Conservation (phyloP, 352 stramenopile species). For the Thalassiosira mediterranea region DNA sequence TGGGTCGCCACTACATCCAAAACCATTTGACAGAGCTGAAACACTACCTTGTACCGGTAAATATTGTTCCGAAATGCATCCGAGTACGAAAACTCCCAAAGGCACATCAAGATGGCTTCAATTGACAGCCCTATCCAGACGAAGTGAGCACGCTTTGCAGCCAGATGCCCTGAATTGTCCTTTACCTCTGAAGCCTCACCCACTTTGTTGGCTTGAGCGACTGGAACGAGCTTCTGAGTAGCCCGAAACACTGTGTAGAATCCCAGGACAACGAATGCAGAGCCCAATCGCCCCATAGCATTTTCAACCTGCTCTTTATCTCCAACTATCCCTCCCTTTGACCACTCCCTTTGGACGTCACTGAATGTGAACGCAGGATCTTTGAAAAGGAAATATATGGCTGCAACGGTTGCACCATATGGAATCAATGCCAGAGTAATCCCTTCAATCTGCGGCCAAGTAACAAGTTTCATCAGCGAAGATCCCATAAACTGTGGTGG, state of each 20-base stretch:
- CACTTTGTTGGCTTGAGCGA: constrained; percentile 48
- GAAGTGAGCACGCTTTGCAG: constrained; percentile 92
- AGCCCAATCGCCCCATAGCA: constrained; percentile 53
- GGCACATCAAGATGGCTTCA: constrained; percentile 88
- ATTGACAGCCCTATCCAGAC: constrained; percentile 87
- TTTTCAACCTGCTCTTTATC: constrained; percentile 50
- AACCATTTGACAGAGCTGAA: constrained; percentile 49
- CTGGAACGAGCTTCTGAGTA: constrained; percentile 84
- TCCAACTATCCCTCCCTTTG: constrained; percentile 22
- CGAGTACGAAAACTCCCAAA: constrained; percentile 98
- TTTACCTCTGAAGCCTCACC: constrained; percentile 81
- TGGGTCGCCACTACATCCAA: constrained; percentile 43
- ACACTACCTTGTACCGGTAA: constrained; percentile 77
- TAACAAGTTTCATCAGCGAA: constrained; percentile 90
- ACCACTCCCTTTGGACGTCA: constrained; percentile 52
- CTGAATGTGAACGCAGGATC: constrained; percentile 38
- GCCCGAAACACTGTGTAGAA: constrained; percentile 45
- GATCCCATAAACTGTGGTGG: constrained; percentile 92
- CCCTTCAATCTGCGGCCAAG: constrained; percentile 87
- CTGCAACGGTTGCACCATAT: constrained; percentile 38
- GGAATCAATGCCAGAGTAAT: constrained; percentile 79
- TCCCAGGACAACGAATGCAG: constrained; percentile 56
- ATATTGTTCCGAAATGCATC: constrained; percentile 90
- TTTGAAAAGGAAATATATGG: constrained; percentile 43
- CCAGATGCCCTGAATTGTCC: constrained; percentile 60